Evolutionary conservation across 306 rosid species (phyloP).

Genomic region (Acacia crassicarpa): DNA sequence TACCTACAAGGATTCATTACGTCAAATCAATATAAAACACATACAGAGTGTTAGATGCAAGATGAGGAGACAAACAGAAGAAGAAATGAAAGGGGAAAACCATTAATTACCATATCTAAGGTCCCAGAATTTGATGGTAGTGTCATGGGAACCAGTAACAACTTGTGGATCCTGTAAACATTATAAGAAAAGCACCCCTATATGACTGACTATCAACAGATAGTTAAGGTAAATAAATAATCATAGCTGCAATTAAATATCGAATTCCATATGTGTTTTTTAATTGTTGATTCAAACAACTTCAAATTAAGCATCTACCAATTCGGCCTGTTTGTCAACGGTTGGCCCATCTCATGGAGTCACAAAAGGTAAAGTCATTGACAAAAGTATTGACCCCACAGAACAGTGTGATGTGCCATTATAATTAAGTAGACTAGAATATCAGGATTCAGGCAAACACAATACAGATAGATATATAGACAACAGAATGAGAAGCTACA

Average conservation of each 20-base stretch:
- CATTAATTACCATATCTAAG: slow-evolving; percentile 79
- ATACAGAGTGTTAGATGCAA: neutral
- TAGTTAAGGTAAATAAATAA: neutral
- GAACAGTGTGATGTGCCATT: neutral
- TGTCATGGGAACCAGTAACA: slow-evolving; percentile 94
- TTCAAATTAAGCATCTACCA: slow-evolving; percentile 13
- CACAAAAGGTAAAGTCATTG: neutral
- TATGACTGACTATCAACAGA: neutral
- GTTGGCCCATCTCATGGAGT: slow-evolving; percentile 13
- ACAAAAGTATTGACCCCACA: slow-evolving; percentile 19
- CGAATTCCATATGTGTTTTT: neutral
- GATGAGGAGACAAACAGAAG: slow-evolving; percentile 1
- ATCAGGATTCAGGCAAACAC: neutral
- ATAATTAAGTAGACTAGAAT: neutral
- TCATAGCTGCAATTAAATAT: slow-evolving; percentile 21
- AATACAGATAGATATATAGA: slow-evolving; percentile 16
- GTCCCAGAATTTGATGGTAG: slow-evolving; percentile 98
- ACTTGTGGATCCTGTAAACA: slow-evolving; percentile 93
- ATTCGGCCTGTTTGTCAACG: slow-evolving; percentile 7
- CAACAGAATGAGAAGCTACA: slow-evolving; percentile 28
- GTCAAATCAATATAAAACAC: slow-evolving; percentile 22
- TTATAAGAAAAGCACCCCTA: slow-evolving; percentile 12
- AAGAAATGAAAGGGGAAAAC: neutral
- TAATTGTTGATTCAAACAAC: slow-evolving; percentile 27
- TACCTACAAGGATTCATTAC: slow-evolving; percentile 52